A percentile compares a stretch with the other conserved stretches of the same genome.
These are phyloP conservation scores for Sinapis alba DNA, from an alignment of 441 rosid genomes.

Conservation along the genomic window DNA sequence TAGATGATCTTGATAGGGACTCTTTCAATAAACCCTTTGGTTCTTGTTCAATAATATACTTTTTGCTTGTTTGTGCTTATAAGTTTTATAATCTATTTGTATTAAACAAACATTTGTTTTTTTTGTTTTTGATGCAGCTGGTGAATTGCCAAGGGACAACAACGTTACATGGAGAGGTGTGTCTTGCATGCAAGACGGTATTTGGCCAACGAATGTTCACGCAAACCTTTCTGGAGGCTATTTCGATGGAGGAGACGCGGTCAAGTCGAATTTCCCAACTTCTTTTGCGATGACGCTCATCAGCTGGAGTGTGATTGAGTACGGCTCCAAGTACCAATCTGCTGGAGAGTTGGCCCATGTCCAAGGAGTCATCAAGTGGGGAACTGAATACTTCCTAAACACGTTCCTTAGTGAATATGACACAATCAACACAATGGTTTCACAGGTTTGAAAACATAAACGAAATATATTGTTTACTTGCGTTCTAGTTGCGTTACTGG, in stretches of 20 bases:
- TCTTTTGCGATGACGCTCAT: background rate
- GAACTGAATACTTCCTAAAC: background rate
- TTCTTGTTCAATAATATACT: too few relatives aligned
- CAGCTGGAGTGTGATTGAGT: background rate
- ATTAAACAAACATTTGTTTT: background rate
- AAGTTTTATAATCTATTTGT: background rate
- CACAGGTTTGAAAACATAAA: background rate
- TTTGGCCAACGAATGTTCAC: background rate
- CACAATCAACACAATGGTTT: background rate
- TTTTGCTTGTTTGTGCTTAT: background rate
- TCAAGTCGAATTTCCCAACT: background rate
- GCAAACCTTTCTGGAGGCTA: background rate
- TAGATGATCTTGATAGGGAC: too few relatives aligned
- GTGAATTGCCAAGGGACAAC: background rate
- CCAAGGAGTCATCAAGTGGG: background rate
- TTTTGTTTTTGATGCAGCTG: background rate
- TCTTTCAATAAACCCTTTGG: too few relatives aligned
- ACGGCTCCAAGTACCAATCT: background rate
- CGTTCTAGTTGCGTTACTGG: too few relatives aligned
- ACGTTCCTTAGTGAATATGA: too few relatives aligned
- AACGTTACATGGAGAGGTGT: background rate
- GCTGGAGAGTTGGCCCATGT: background rate
- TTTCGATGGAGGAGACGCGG: background rate
- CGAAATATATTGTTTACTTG: too few relatives aligned
- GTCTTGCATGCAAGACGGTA: background rate